A percentile compares a stretch with the other conserved stretches of the same genome.
phyloP scores from a whole-genome alignment of 495 filamentous ascomycete genomes.

The Penicillium maclennaniae region DNA sequence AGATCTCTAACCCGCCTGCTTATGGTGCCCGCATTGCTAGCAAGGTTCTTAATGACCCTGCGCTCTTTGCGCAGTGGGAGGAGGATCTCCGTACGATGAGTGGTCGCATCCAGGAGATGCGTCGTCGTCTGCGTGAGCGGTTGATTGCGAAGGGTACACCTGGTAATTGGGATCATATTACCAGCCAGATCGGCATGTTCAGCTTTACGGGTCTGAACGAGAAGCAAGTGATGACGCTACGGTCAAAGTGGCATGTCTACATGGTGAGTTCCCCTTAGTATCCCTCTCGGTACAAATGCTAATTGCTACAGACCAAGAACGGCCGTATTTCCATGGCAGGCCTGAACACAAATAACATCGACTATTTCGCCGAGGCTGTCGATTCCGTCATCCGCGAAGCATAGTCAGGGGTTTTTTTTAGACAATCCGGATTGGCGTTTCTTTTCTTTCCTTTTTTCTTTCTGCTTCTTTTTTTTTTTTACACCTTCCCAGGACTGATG shows the following conservation, averaged over 20 bases:
- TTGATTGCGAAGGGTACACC: conserved; percentile 78
- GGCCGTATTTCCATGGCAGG: conserved; percentile 96
- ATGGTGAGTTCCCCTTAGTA: conserved; percentile 53
- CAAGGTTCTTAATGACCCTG: conserved; percentile 73
- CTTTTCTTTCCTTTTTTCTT: conserved; percentile 6
- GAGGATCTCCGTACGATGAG: conserved; percentile 90
- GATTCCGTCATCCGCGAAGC: conserved; percentile 78
- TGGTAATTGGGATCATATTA: conserved; percentile 93
- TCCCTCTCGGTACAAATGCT: background rate
- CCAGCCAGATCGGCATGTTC: conserved; percentile 99
- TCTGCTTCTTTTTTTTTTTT: background rate
- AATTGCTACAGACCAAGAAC: conserved; percentile 70
- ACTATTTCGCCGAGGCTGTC: conserved; percentile 86
- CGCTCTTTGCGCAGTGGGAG: conserved; percentile 91
- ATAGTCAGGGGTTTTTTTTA: conserved; percentile 16
- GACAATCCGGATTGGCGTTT: conserved; percentile 5
- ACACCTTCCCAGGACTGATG: background rate
- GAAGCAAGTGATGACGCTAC: conserved; percentile 75
- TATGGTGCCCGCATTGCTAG: conserved; percentile 90
- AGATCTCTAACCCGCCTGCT: conserved; percentile 94
- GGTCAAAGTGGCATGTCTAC: conserved; percentile 83
- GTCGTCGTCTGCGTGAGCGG: conserved; percentile 66
- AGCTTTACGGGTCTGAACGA: conserved; percentile 90
- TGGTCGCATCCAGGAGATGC: conserved; percentile 88
- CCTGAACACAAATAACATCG: conserved; percentile 83